A percentile compares a stretch with the other conserved stretches of the same genome.
Evolutionary conservation across 345 rosid genomes (phyloP).

Genomic region (Lumnitzera littorea): DNA sequence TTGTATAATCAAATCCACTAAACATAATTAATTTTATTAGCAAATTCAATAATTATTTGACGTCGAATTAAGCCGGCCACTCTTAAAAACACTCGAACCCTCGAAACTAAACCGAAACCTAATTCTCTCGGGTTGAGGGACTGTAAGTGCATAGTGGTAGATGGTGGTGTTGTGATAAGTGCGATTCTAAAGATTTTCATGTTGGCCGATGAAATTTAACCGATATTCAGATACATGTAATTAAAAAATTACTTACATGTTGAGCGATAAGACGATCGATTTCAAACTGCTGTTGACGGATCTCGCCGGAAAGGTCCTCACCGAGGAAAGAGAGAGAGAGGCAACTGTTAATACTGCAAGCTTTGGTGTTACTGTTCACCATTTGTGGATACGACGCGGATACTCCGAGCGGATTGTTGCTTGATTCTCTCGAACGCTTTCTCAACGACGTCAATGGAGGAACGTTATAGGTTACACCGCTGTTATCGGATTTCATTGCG

Average conservation of each 20-base stretch:
- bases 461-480: slow-evolving; percentile 11
- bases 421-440: slow-evolving; percentile 5
- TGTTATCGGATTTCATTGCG: slow-evolving; percentile 8
- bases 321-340: slow-evolving; percentile 6
- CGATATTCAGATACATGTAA: too few species aligned
- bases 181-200: too few species aligned
- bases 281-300: slow-evolving; percentile 5
- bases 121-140: too few species aligned
- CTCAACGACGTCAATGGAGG: slow-evolving; percentile 7
- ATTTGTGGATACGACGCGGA: slow-evolving; percentile 3
- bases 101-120: too few species aligned
- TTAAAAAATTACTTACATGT: slow-evolving; percentile 3
- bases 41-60: too few species aligned
- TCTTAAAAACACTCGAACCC: too few species aligned
- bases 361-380: not conserved
- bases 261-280: slow-evolving; percentile 7
- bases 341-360: not conserved
- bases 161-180: too few species aligned
- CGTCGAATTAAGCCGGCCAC: too few species aligned
- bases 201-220: too few species aligned
- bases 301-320: slow-evolving; percentile 7
- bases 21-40: too few species aligned
- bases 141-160: too few species aligned
- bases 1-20: not conserved
- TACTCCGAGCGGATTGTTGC: not conserved